Evolutionary conservation across 805 yeast species (phyloP).

Genomic region (Ascoidea rubescens): DNA sequence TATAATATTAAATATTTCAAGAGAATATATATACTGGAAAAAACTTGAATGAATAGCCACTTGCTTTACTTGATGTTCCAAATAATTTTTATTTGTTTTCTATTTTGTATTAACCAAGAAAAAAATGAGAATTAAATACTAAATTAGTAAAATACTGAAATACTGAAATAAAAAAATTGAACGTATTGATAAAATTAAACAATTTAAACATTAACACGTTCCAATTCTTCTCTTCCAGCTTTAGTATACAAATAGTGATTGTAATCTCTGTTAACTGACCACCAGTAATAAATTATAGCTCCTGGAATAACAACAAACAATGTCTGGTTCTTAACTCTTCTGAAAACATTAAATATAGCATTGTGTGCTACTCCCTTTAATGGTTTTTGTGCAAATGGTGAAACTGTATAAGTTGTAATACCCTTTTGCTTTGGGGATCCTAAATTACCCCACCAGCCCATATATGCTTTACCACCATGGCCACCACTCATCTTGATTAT

Average conservation of each 20-base stretch:
- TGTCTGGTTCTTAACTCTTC: conserved; percentile 83
- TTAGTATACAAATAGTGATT: conserved; percentile 91
- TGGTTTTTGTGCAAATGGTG: conserved; percentile 90
- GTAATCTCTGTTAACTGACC: conserved; percentile 81
- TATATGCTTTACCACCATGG: conserved; percentile 60
- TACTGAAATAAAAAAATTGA: too few species aligned
- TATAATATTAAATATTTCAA: too few species aligned
- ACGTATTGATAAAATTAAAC: too few species aligned
- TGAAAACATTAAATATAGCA: conserved; percentile 84
- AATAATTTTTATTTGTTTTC: too few species aligned
- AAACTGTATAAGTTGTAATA: conserved; percentile 76
- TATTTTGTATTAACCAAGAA: too few species aligned
- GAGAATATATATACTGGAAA: too few species aligned
- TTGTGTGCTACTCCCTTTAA: conserved; percentile 75
- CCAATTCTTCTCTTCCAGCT: conserved; percentile 94
- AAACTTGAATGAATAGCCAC: too few species aligned
- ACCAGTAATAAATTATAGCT: conserved; percentile 68
- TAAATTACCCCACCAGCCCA: conserved; percentile 97
- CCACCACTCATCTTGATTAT: conserved; percentile 25
- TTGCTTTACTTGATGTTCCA: too few species aligned
- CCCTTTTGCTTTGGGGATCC: conserved; percentile 75
- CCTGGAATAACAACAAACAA: conserved; percentile 70
- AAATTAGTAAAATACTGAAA: too few species aligned
- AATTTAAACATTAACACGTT: conserved; percentile 32
- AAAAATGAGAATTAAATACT: too few species aligned